Base-by-base conservation (phyloP, 140 eudicot genomes). In the Flaveria floridana region DNA sequence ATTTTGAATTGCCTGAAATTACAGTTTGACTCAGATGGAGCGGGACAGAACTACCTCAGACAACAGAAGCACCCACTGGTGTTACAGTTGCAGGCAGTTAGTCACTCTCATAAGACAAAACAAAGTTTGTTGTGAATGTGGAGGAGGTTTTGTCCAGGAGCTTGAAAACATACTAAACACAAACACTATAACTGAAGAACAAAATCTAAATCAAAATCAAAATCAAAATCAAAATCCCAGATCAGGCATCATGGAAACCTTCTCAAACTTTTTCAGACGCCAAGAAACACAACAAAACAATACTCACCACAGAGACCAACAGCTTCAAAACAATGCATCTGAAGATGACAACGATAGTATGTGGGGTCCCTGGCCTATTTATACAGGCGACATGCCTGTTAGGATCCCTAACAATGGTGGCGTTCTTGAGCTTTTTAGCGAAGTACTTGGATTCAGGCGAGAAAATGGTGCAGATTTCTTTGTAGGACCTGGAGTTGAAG, bases 401-500 rank as follows among this genome's bases (percentile, higher is more conserved):
- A 87, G 89, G 48, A 72, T 89, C 83, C 85, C 96, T 5, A 84
- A 81, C 61, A 76, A 82, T 4, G 93, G 96, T 68, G 94, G 88
- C 15, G 78, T 85, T 26, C 71, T 86, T 14, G 92, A 89, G 74
- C 86, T 87, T 55, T 79, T 87, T 63, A 89, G 88, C 9, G 93
- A 89, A 48, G 85, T 87, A 23, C 86, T 87, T 42, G 96, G 96
- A 30, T 75, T 81, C 58, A 82, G 89, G 65, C 85, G 91, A 55
- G 91, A 85, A 65, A 85, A 70, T 61, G 94, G 96, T 12, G 91
- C 89, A 0, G 96, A 90, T 64, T 83, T 86, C 65, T 84, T 86
- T 56, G 85, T 90, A 59, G 97, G 92, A 6, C 95, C 95, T 0
- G 96, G 96, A 16, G 90, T 86, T 6, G 95, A 88, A 71, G 95